Evolutionary conservation across 2,329 filamentous ascomycete species (phyloP).

Genomic region (Alternaria alternata): DNA sequence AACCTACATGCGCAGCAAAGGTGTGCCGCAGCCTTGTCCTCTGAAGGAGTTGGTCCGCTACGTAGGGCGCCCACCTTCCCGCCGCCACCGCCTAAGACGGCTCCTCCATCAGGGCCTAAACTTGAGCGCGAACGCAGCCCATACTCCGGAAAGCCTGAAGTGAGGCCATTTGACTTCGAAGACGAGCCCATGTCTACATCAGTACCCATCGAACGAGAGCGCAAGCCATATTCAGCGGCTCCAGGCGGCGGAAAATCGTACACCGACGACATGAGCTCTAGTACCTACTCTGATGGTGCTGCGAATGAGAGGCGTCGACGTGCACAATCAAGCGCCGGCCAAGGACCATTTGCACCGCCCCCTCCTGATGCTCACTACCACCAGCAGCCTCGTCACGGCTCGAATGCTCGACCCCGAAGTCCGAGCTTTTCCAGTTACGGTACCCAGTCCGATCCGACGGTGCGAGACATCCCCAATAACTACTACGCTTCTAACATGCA

Average conservation of each 20-base stretch:
- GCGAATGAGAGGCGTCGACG: slow-evolving; percentile 36
- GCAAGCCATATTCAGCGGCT: slow-evolving; percentile 69
- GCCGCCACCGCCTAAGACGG: slow-evolving; percentile 44
- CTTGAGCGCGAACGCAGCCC: slow-evolving; percentile 48
- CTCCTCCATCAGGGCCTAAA: slow-evolving; percentile 22
- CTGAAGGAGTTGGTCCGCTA: slow-evolving; percentile 53
- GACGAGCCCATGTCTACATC: slow-evolving; percentile 48
- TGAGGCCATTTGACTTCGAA: slow-evolving; percentile 42
- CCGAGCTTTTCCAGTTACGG: slow-evolving; percentile 47
- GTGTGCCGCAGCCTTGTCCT: slow-evolving; percentile 67
- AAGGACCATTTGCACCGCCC: slow-evolving; percentile 39
- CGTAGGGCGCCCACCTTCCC: slow-evolving; percentile 47
- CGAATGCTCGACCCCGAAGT: slow-evolving; percentile 39
- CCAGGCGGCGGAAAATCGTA: slow-evolving; percentile 68
- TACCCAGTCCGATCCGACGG: slow-evolving; percentile 44
- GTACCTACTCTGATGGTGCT: slow-evolving; percentile 35
- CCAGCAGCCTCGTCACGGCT: slow-evolving; percentile 30
- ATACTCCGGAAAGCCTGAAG: slow-evolving; percentile 40
- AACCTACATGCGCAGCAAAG: slow-evolving; percentile 67
- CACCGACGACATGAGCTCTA: slow-evolving; percentile 45
- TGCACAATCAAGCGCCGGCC: slow-evolving; percentile 45
- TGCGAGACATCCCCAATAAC: slow-evolving; percentile 40
- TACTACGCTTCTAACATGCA: slow-evolving; percentile 47
- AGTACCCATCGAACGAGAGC: slow-evolving; percentile 69
- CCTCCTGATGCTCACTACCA: slow-evolving; percentile 24